A percentile compares a stretch with the other conserved stretches of the same genome.
These are phyloP conservation scores for Pyrenophora teres DNA, from an alignment of 2,329 filamentous ascomycete genomes.

Conservation along the genomic window DNA sequence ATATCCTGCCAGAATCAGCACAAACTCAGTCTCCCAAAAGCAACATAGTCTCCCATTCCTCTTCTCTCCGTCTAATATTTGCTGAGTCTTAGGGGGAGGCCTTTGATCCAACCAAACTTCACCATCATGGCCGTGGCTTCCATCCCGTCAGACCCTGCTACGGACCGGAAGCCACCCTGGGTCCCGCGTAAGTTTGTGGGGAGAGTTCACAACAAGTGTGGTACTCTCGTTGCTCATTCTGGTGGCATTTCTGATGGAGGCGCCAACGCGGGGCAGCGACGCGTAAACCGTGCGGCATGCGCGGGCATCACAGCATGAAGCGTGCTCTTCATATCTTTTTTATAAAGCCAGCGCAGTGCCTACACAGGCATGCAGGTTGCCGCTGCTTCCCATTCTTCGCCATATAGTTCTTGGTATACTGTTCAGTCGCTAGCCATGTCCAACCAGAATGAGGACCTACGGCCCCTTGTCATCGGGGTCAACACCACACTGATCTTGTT, in stretches of 20 bases:
- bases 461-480: slow-evolving; percentile 28
- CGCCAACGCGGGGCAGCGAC: slow-evolving; percentile 1
- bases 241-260: not conserved
- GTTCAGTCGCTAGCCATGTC: slow-evolving; percentile 10
- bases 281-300: not conserved
- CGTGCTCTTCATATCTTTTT: too few species aligned
- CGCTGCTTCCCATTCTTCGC: not conserved
- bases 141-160: not conserved
- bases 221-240: not conserved
- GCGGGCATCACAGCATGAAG: too few species aligned
- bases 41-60: not conserved
- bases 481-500: slow-evolving; percentile 33
- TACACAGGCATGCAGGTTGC: slow-evolving; percentile 1
- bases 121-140: not conserved
- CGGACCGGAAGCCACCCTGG: not conserved
- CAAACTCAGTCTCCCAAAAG: not conserved
- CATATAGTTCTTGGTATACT: not conserved
- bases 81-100: not conserved
- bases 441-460: slow-evolving; percentile 10
- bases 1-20: not conserved
- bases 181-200: not conserved
- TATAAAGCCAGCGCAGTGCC: not conserved
- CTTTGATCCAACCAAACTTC: slow-evolving; percentile 2
- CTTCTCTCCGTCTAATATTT: not conserved
- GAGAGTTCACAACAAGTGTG: not conserved